These are phyloP conservation scores for Ustilago esculenta DNA, from an alignment of 1,284 basidiomycete genomes.

Conservation along the genomic window DNA sequence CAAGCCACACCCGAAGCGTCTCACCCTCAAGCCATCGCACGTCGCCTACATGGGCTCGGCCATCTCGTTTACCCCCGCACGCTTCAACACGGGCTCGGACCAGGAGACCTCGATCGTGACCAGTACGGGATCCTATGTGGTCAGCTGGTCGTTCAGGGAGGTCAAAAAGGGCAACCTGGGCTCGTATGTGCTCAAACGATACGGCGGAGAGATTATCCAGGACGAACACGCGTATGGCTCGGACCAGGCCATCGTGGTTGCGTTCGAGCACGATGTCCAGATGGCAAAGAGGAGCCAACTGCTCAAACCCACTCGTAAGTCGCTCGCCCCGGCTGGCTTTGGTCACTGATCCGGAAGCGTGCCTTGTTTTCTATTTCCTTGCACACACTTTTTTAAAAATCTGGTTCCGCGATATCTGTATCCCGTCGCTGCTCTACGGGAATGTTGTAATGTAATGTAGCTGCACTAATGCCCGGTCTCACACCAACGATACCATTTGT, in stretches of 20 bases:
- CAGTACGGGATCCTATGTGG: constrained; percentile 91
- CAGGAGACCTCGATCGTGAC: constrained; percentile 96
- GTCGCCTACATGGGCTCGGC: constrained; percentile 92
- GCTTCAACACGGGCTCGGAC: constrained; percentile 84
- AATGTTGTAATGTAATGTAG: constrained; percentile 21
- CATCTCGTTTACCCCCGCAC: constrained; percentile 89
- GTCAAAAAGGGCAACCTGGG: constrained; percentile 90
- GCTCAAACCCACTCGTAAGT: constrained; percentile 83
- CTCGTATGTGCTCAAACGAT: constrained; percentile 92
- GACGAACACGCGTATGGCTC: constrained; percentile 72
- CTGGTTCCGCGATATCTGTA: not conserved
- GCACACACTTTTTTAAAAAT: too few relatives aligned
- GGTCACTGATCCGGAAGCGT: constrained; percentile 35
- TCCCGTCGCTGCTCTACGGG: not conserved
- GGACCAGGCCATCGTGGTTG: constrained; percentile 92
- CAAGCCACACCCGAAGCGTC: constrained; percentile 88
- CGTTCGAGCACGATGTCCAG: constrained; percentile 90
- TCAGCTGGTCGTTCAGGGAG: constrained; percentile 85
- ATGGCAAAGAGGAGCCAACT: constrained; percentile 92
- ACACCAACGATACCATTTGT: constrained; percentile 7
- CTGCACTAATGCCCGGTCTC: not conserved
- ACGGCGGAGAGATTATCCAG: constrained; percentile 57
- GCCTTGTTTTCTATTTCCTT: not conserved
- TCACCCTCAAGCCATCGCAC: constrained; percentile 91
- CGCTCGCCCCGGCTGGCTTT: constrained; percentile 64